Percentiles rank a stretch among this genome's conserved stretches.
Conservation (phyloP, 805 yeast genomes). For the Wickerhamiella domercqiae region DNA sequence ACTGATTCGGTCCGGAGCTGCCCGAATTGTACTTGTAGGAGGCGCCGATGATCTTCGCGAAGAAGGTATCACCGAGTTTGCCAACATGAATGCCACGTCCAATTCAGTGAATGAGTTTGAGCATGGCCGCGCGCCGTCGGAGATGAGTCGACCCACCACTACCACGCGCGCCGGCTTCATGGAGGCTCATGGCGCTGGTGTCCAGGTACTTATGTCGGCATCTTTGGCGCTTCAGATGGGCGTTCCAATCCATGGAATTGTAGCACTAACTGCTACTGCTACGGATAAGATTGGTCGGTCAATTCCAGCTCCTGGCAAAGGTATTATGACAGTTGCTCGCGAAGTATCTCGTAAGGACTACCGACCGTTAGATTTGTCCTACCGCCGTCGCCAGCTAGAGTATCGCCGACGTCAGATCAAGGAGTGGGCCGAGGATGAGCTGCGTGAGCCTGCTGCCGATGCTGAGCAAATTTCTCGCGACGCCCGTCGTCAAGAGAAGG, state of each 20-base stretch:
- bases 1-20: constrained; percentile 83
- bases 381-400: constrained; percentile 84
- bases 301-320: constrained; percentile 99
- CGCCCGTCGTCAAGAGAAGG: constrained; percentile 67
- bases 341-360: constrained; percentile 60
- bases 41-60: constrained; percentile 99
- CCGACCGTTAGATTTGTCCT: constrained; percentile 53
- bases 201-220: constrained; percentile 91
- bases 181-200: constrained; percentile 99
- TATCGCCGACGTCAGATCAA: constrained; percentile 63
- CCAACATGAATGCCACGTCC: constrained; percentile 97
- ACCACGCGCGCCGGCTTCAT: constrained; percentile 93
- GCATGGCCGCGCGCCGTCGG: constrained; percentile 94
- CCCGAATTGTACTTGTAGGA: constrained; percentile 93
- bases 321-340: constrained; percentile 94
- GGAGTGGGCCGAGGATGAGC: constrained; percentile 73
- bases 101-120: constrained; percentile 75
- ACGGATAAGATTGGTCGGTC: constrained; percentile 98
- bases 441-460: constrained; percentile 56
- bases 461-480: constrained; percentile 76
- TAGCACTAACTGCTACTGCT: constrained; percentile 92
- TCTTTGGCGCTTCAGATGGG: constrained; percentile 94
- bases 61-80: constrained; percentile 96
- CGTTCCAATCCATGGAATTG: constrained; percentile 93
- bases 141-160: constrained; percentile 98